phyloP scores from a whole-genome alignment of 169 alveolate species.

The Plasmodium falciparum region DNA sequence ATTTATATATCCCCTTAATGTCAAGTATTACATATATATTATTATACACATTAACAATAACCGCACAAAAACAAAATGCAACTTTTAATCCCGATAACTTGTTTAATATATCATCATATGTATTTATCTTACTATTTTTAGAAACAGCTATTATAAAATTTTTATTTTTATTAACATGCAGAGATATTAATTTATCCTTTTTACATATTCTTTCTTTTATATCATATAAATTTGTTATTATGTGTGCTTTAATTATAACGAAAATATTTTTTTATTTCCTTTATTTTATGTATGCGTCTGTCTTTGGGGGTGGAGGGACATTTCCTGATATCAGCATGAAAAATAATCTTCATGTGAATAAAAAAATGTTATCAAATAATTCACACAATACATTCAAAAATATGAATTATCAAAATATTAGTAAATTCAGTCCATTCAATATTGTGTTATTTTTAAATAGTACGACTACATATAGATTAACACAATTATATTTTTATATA shows the following conservation, averaged over 20 bases:
- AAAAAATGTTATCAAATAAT: neutral
- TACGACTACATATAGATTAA: slow-evolving; percentile 27
- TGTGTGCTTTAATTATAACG: slow-evolving; percentile 62
- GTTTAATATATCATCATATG: slow-evolving; percentile 48
- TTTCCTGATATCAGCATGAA: neutral
- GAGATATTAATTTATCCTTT: slow-evolving; percentile 61
- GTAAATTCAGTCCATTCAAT: slow-evolving; percentile 22
- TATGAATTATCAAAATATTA: slow-evolving; percentile 5
- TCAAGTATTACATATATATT: slow-evolving; percentile 46
- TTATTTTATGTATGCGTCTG: slow-evolving; percentile 26
- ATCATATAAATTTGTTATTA: slow-evolving; percentile 51
- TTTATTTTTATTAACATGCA: slow-evolving; percentile 25
- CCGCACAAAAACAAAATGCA: slow-evolving; percentile 43
- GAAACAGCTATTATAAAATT: slow-evolving; percentile 51
- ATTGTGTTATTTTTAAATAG: slow-evolving; percentile 27
- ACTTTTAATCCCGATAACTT: slow-evolving; percentile 51
- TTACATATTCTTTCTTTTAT: slow-evolving; percentile 48
- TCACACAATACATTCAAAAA: slow-evolving; percentile 48
- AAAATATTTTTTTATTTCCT: slow-evolving; percentile 27
- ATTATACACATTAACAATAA: slow-evolving; percentile 30
- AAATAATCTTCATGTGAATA: slow-evolving; percentile 1
- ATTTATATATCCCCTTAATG: slow-evolving; percentile 57
- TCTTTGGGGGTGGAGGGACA: slow-evolving; percentile 2
- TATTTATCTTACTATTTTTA: slow-evolving; percentile 41
- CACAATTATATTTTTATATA: slow-evolving; percentile 42